These are phyloP conservation scores for Astrocystis sublimbata DNA, from an alignment of 495 filamentous ascomycete species.

Conservation along the genomic window DNA sequence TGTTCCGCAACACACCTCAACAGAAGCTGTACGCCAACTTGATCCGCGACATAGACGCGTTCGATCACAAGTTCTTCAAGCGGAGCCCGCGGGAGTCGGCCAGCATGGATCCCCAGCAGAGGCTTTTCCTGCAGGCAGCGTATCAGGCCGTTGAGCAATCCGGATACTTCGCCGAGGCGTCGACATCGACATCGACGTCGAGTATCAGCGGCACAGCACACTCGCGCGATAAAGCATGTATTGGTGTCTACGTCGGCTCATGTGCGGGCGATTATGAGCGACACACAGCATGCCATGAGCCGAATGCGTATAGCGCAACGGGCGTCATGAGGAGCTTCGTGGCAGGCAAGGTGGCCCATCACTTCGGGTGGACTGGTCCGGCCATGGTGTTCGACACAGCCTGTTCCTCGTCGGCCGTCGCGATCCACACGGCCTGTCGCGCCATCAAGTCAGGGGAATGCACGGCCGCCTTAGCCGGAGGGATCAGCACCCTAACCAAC, in stretches of 20 bases:
- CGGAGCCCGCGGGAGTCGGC: constrained; percentile 45
- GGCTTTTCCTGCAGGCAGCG: constrained; percentile 34
- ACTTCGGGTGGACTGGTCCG: constrained; percentile 51
- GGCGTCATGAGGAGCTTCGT: constrained; percentile 4
- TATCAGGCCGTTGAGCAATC: constrained; percentile 38
- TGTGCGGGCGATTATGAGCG: constrained; percentile 19
- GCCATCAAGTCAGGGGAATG: constrained; percentile 41
- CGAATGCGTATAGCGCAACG: constrained; percentile 7
- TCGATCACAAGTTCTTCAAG: constrained; percentile 49
- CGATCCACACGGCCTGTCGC: constrained; percentile 41
- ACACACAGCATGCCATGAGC: constrained; percentile 16
- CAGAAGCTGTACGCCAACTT: constrained; percentile 51
- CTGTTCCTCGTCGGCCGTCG: constrained; percentile 46
- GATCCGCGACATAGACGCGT: constrained; percentile 42
- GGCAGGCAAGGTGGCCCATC: constrained; percentile 28
- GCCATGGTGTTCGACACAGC: constrained; percentile 52
- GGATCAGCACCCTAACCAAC: constrained; percentile 14
- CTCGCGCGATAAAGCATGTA: too few species aligned
- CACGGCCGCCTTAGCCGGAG: constrained; percentile 36
- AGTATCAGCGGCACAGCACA: too few species aligned
- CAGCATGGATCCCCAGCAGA: constrained; percentile 36
- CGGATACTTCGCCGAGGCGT: constrained; percentile 12
- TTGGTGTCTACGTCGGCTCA: neutral
- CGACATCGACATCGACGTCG: too few species aligned
- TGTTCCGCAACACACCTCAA: constrained; percentile 31